phyloP scores from a whole-genome alignment of 768 basidiomycete genomes.

The Xerocomellus intermedius region DNA sequence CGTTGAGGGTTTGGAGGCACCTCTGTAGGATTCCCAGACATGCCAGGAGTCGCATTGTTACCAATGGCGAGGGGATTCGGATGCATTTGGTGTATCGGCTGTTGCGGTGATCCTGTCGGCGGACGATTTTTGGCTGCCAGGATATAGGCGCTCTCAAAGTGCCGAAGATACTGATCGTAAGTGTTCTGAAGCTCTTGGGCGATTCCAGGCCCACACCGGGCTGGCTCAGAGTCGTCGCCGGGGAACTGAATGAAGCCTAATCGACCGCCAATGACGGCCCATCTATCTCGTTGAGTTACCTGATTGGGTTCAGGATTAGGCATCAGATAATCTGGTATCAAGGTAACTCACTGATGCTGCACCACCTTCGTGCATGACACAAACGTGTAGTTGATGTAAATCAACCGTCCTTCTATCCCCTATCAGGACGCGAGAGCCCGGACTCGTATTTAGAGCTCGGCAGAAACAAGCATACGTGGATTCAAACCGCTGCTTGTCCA shows the following conservation, averaged over 20 bases:
- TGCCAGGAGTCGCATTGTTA: conserved; percentile 8
- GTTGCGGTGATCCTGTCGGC: conserved; percentile 9
- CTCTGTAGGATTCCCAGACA: conserved; percentile 22
- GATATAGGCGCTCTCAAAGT: conserved; percentile 58
- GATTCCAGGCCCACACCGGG: conserved; percentile 58
- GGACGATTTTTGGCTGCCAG: conserved; percentile 34
- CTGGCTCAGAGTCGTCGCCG: conserved; percentile 56
- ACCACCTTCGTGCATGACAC: conserved; percentile 62
- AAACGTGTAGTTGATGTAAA: conserved; percentile 53
- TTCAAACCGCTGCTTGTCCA: conserved; percentile 56
- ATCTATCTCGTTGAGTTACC: conserved; percentile 56
- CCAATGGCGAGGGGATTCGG: conserved; percentile 5
- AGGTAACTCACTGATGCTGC: conserved; percentile 39
- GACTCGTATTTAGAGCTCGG: conserved; percentile 37
- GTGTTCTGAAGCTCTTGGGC: conserved; percentile 59
- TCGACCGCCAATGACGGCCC: conserved; percentile 66
- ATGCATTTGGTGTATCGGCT: conserved; percentile 13
- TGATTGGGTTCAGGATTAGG: conserved; percentile 25
- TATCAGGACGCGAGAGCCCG: conserved; percentile 41
- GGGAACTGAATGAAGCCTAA: conserved; percentile 68
- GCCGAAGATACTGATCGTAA: conserved; percentile 56
- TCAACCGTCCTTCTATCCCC: conserved; percentile 60
- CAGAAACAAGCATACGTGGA: conserved; percentile 49
- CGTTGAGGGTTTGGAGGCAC: conserved; percentile 16
- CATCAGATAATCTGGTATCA: neutral